Percentiles rank a stretch among this genome's conserved stretches.
phyloP scores from a whole-genome alignment of 345 rosid genomes.

The Eucalyptus grandis region DNA sequence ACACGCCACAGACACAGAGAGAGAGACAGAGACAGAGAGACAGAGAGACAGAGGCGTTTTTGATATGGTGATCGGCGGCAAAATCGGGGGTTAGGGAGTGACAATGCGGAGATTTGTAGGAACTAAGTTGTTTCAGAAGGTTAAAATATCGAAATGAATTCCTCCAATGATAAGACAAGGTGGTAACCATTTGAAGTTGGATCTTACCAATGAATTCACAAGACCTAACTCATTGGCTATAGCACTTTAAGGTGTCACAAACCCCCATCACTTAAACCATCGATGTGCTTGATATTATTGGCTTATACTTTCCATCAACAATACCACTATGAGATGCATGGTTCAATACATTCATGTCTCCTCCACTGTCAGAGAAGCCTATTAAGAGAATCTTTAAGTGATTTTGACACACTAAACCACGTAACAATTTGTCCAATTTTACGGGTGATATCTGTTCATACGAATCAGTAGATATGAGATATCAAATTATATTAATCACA shows the following conservation, averaged over 20 bases:
- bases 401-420: not conserved
- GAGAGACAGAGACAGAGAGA: no score
- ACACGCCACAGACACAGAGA: not conserved
- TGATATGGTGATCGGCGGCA: not conserved
- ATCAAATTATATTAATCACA: not conserved
- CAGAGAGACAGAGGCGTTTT: not conserved
- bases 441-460: not conserved
- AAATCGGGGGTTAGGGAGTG: not conserved
- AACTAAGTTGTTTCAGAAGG: not conserved
- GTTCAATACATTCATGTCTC: not conserved
- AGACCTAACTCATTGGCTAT: not conserved
- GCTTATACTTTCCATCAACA: not conserved
- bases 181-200: not conserved
- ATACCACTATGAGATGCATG: not conserved
- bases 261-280: not conserved
- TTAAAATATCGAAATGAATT: not conserved
- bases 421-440: not conserved
- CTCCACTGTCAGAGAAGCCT: not conserved
- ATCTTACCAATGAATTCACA: not conserved
- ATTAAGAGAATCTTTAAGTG: no score
- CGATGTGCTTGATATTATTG: not conserved
- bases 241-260: not conserved
- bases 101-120: not conserved
- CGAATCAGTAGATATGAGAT: not conserved
- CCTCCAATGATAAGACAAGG: not conserved